A percentile compares a stretch with the other conserved stretches of the same genome.
Conservation (phyloP, 768 basidiomycete genomes). For the Leccinum sublutescens region DNA sequence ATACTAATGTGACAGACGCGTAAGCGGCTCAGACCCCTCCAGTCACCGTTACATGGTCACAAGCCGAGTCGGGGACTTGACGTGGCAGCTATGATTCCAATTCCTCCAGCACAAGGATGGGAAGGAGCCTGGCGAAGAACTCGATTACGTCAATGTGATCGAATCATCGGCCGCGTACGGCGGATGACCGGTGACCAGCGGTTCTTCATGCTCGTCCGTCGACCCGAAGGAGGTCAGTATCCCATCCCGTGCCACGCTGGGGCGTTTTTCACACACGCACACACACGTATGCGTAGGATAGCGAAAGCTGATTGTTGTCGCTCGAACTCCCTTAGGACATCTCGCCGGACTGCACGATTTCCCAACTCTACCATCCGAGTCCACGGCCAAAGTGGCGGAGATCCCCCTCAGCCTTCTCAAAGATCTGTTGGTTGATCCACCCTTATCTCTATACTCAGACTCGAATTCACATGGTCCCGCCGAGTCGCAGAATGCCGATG, state of each 20-base stretch:
- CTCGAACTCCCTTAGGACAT: slow-evolving; percentile 54
- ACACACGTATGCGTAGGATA: neutral
- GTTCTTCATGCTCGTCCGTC: slow-evolving; percentile 73
- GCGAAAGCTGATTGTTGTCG: slow-evolving; percentile 3
- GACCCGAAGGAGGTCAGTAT: slow-evolving; percentile 76
- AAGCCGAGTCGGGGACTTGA: too few relatives aligned
- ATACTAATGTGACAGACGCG: too few relatives aligned
- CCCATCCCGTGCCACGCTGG: neutral
- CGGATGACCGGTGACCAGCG: slow-evolving; percentile 36
- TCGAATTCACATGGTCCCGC: neutral
- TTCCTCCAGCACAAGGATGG: too few relatives aligned
- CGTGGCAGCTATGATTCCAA: too few relatives aligned
- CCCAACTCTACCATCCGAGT: slow-evolving; percentile 55
- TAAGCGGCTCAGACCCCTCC: too few relatives aligned
- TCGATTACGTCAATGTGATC: slow-evolving; percentile 82
- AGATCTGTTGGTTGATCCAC: slow-evolving; percentile 37
- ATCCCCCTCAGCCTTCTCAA: slow-evolving; percentile 39
- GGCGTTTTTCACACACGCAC: neutral
- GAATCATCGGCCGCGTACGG: slow-evolving; percentile 56
- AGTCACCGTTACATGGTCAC: too few relatives aligned
- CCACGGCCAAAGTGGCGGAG: slow-evolving; percentile 31
- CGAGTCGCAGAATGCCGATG: neutral
- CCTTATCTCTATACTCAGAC: slow-evolving; percentile 16
- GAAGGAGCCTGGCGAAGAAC: slow-evolving; percentile 54
- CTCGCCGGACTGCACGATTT: slow-evolving; percentile 90